These are phyloP conservation scores for Petunia hybrid DNA, from an alignment of 305 asterid species.

Conservation along the genomic window DNA sequence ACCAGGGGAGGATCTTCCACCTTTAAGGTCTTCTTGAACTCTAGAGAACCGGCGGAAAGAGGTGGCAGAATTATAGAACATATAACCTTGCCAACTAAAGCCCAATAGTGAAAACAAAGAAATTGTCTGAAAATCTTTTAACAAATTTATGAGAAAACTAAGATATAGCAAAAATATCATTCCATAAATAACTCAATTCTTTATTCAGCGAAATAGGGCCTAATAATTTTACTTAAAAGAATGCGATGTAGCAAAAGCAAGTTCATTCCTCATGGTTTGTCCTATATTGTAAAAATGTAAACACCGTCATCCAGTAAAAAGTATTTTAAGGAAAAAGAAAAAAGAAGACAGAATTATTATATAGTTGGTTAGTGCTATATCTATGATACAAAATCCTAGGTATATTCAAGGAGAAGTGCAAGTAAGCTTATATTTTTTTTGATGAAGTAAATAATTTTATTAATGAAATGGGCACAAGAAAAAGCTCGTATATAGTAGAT, in stretches of 20 bases:
- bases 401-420: conserved; percentile 25
- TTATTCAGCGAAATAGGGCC: neutral
- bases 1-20: no score
- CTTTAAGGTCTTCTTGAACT: no score
- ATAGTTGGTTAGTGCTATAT: conserved; percentile 10
- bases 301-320: conserved; percentile 4
- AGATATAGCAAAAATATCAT: neutral
- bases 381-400: neutral
- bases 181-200: neutral
- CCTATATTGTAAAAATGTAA: neutral
- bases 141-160: conserved; percentile 10
- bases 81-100: no score
- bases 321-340: neutral
- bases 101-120: neutral
- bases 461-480: no score
- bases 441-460: no score
- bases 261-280: conserved; percentile 2
- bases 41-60: no score
- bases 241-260: conserved; percentile 3
- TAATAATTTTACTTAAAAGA: neutral
- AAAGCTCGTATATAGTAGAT: no score
- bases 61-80: no score
- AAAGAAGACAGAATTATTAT: neutral
- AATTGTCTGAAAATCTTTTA: neutral
- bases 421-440: neutral